phyloP scores from a whole-genome alignment of 371 early-diverging fungal species.

The Mortierella sp. region DNA sequence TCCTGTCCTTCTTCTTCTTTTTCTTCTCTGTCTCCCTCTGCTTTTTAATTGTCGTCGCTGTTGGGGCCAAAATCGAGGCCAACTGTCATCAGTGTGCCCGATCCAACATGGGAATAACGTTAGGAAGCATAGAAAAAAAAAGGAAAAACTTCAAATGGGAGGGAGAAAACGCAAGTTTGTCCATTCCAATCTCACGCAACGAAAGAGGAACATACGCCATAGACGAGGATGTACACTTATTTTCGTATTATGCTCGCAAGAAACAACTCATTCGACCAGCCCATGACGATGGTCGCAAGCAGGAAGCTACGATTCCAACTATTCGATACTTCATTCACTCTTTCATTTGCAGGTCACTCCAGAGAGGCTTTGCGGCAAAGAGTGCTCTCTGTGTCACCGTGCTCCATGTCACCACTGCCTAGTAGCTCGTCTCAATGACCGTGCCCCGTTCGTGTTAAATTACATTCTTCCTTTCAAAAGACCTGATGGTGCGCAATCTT shows the following conservation, averaged over 20 bases:
- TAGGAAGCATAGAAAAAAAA: neutral
- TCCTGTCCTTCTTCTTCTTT: too few species aligned
- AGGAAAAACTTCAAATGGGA: neutral
- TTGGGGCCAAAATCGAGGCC: conserved; percentile 10
- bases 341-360: neutral
- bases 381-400: neutral
- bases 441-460: neutral
- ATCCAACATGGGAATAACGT: conserved; percentile 27
- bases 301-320: conserved; percentile 55
- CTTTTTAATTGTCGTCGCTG: conserved; percentile 1
- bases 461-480: neutral
- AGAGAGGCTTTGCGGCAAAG: neutral
- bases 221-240: neutral
- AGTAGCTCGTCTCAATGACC: neutral
- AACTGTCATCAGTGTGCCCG: neutral
- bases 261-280: conserved; percentile 11
- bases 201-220: neutral
- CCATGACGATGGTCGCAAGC: conserved; percentile 35
- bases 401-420: neutral
- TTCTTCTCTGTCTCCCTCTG: neutral
- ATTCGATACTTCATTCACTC: conserved; percentile 16
- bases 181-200: conserved; percentile 19
- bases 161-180: neutral
- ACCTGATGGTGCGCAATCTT: conserved; percentile 26
- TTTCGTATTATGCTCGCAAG: neutral